phyloP scores from a whole-genome alignment of 148 eudicot genomes.

The Chenopodium quinoa region DNA sequence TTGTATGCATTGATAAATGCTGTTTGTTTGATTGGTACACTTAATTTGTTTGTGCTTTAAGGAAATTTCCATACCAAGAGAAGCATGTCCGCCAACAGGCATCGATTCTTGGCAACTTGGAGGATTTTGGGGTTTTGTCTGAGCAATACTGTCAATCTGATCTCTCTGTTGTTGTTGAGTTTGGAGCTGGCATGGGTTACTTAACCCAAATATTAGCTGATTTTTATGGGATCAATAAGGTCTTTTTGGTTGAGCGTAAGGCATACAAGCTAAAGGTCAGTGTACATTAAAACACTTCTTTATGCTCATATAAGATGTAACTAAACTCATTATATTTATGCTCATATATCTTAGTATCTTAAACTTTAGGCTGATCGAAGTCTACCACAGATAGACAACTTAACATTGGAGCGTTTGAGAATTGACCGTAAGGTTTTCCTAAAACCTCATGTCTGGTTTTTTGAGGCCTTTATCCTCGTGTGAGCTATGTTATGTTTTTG shows the following conservation, averaged over 20 bases:
- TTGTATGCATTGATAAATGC: no score
- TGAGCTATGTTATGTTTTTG: background rate
- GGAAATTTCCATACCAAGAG: constrained; percentile 87
- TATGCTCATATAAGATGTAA: no score
- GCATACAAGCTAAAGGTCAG: constrained; percentile 87
- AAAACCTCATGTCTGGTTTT: constrained; percentile 20
- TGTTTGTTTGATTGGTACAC: no score
- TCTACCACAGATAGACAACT: constrained; percentile 78
- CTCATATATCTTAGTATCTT: background rate
- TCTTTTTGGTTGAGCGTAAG: constrained; percentile 79
- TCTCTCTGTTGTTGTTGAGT: constrained; percentile 80
- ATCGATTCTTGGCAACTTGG: constrained; percentile 86
- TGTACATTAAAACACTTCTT: background rate
- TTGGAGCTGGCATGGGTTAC: constrained; percentile 98
- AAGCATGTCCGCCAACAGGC: constrained; percentile 93
- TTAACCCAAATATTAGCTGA: constrained; percentile 91
- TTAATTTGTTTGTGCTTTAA: constrained; percentile 8
- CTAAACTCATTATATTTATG: background rate
- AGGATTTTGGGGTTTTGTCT: constrained; percentile 58
- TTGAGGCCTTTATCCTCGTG: background rate
- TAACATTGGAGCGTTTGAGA: constrained; percentile 80
- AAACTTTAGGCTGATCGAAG: constrained; percentile 86
- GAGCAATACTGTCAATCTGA: constrained; percentile 9
- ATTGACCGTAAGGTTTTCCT: constrained; percentile 77
- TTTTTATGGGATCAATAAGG: constrained; percentile 75